Evolutionary conservation across 2,329 filamentous ascomycete species (phyloP), one percentile per base, ranked within the genome.

Genomic region (Verticillium tricorpus): DNA sequence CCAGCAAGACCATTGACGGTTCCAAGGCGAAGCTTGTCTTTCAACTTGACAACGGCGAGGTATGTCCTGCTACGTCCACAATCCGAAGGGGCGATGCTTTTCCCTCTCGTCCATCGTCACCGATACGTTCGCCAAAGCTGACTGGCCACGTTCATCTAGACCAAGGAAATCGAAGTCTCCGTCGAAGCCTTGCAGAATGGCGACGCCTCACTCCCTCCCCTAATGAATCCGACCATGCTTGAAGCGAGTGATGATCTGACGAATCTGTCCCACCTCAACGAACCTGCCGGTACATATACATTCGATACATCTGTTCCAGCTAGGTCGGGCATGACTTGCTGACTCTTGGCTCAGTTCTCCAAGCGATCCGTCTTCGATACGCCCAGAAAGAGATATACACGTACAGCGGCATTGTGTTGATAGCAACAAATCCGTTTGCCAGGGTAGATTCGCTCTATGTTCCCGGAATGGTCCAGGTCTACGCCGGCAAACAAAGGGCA

Each of bases 351-450:
- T 63, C 76, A 96, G 96, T 99, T 64, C 82, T 99, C 67, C 95
- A 99, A 83, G 95, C 95, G 61, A 99, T 99, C 77, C 93, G 93
- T 74, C 85, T 99, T 73, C 92, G 95, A 76, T 99, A 99, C 80
- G 85, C 91, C 66, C 95, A 99, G 77, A 98, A 98, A 79, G 95
- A 99, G 77, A 99, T 99, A 72, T 99, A 99, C 83, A 99, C 95
- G 72, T 99, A 99, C 82, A 97, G 92, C 75, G 95, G 95, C 74
- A 98, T 99, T 73, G 95, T 99, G 67, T 84, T 99, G 69, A 99
- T 99, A 80, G 95, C 95, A 66, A 96, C 95, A 66, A 99, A 99
- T 79, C 95, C 95, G 25, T 99, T 99, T 72, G 95, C 96, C 60
- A 87, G 95, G 67, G 93, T 99, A 68, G 95, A 99, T 76, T 99